Evolutionary conservation across 1,139 yeast genomes (phyloP).

Genomic region (Geotrichum cucujoidarum): DNA sequence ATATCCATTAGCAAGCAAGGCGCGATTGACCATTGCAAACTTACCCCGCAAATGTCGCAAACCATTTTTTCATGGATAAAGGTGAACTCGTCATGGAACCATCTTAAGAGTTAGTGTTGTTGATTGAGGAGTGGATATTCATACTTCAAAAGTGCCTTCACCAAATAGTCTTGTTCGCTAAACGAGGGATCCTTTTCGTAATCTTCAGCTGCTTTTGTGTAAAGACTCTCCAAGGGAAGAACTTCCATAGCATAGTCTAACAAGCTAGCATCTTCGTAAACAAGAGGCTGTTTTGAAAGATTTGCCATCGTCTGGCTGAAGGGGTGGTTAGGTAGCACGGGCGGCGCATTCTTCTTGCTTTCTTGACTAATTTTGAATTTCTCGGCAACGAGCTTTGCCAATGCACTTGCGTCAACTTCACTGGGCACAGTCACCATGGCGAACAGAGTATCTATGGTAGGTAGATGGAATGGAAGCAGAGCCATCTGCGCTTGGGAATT

Average conservation of each 20-base stretch:
- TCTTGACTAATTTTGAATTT: not conserved
- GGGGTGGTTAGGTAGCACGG: not conserved
- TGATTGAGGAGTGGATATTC: conserved; percentile 12
- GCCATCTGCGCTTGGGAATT: no score
- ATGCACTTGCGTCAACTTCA: not conserved
- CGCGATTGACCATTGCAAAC: conserved; percentile 26
- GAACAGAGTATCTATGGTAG: not conserved
- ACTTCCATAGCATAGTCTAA: conserved; percentile 39
- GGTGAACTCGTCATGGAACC: conserved; percentile 68
- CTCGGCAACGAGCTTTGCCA: conserved; percentile 5
- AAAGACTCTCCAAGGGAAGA: conserved; percentile 38
- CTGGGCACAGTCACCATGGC: not conserved
- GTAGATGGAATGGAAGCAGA: not conserved
- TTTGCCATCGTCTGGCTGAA: conserved; percentile 6
- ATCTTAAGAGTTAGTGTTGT: conserved; percentile 33
- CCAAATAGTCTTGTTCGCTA: conserved; percentile 65
- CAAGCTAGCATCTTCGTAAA: conserved; percentile 36
- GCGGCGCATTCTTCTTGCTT: not conserved
- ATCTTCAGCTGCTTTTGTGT: conserved; percentile 39
- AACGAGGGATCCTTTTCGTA: conserved; percentile 33
- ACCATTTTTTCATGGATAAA: conserved; percentile 19
- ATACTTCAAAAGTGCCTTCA: conserved; percentile 52
- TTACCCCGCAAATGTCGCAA: conserved; percentile 53
- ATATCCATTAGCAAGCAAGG: conserved; percentile 19
- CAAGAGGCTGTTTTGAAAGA: conserved; percentile 30